Evolutionary conservation across 257 asterid genomes (phyloP).

Genomic region (Solanum chilense): DNA sequence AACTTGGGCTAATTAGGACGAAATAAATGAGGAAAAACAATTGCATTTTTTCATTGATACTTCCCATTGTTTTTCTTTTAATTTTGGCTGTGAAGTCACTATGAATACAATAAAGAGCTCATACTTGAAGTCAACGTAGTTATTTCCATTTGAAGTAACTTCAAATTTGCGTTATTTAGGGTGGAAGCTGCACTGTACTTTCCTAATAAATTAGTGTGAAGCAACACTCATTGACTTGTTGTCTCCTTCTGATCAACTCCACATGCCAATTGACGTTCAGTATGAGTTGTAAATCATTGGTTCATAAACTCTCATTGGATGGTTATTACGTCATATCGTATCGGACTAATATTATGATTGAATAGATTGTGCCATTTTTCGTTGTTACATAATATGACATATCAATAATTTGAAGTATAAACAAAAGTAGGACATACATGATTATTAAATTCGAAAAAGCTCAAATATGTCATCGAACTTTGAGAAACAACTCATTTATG

Average conservation of each 20-base stretch:
- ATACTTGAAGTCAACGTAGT: neutral
- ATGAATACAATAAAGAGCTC: neutral
- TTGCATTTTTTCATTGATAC: neutral
- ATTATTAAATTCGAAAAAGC: too few species aligned
- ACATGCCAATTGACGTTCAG: neutral
- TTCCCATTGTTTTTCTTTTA: neutral
- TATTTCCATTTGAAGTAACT: neutral
- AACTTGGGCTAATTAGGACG: conserved; percentile 10
- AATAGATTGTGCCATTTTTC: too few species aligned
- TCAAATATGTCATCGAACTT: too few species aligned
- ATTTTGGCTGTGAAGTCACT: neutral
- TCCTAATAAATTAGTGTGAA: neutral
- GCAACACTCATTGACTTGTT: neutral
- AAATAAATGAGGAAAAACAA: neutral
- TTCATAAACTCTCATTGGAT: neutral
- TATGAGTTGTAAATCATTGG: neutral
- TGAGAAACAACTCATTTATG: too few species aligned
- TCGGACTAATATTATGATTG: neutral
- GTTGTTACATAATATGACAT: too few species aligned
- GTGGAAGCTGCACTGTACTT: neutral
- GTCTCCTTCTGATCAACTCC: neutral
- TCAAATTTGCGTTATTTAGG: neutral
- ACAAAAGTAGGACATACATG: too few species aligned
- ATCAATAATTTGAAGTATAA: neutral
- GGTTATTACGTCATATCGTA: too few species aligned